Base-by-base conservation (phyloP, 768 basidiomycete species). In the Leccinum barrowsii region DNA sequence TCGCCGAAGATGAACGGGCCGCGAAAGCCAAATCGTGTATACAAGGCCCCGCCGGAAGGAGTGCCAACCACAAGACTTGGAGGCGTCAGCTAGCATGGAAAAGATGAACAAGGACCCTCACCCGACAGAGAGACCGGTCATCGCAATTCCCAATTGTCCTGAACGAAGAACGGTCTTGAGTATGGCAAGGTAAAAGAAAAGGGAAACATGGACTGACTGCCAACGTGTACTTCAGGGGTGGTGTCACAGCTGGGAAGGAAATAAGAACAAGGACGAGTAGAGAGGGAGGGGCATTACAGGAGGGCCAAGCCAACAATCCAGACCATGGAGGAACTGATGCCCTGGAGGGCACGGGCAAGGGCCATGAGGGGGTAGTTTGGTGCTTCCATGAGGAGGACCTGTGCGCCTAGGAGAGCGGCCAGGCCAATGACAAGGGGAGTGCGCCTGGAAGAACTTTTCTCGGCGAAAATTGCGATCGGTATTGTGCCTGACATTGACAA, bases 301-400 rank as follows among this genome's bases (percentile, higher is more conserved):
- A 86, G 73, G 24, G 85, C 84, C 32, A 86, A 63, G 2, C 85
- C 85, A 19, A 85, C 80, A 0, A 84, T 77, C 85, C 84, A 86
- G 8, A 87, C 76, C 69, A 85, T 76, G 5, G 84, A 81, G 0
- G 85, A 85, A 15, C 81, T 80, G 10, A 84, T 68, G 5, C 85
- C 85, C 67, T 86, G 85, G 26, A 85, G 50, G n/a, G 79, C 65
- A 32, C 86, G 80, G 7, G 85, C 84, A 37, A 85, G 32, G 13
- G 76, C 79, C 84, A 87, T 84, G 12, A 85, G 68, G 55, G 78
- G 63, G 61, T 81, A 86, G 40, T 73, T 78, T 3, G 79, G 80
- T 0, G 84, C 83, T 62, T 85, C 82, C 84, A 86, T 85, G 11
- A 87, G 73, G 73, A 86, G 75, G 17, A 85, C 67, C 68, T 85